Evolutionary conservation across 305 asterid species (phyloP), one percentile per base, ranked within the genome.

Genomic region (Caryopteris hybrid): DNA sequence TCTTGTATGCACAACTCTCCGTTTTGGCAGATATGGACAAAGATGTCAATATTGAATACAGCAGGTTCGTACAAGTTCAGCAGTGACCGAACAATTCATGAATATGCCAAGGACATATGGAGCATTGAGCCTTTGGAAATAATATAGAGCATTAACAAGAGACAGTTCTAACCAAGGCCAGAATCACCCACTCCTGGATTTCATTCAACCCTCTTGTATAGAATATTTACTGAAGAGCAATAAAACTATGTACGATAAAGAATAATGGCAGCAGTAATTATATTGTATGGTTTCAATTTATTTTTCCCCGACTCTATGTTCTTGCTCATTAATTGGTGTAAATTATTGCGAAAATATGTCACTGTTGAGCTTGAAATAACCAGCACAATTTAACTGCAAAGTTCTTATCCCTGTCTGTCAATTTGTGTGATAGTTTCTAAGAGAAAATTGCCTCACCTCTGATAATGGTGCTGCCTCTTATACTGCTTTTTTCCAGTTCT

Each of bases 11-110:
- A 25, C 29, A 25, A 1, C 4, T 43, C 62, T 36, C 34, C 29
- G 75, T 64, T 69, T 73, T 56, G 52, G 82, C 89, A 88, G 96
- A 81, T 76, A 75, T 89, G 96, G 99, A 88, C 97, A 34, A 82
- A 73, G 73, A 93, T 88, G 96, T 91, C 99, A 31, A 93, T 93
- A 77, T 38, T 93, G 89, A 93, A 93, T 54, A 88, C 97, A 33
- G 92, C 97, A 6, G 95, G 96, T 31, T 91, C 97, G 22, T 81
- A 23, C 88, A 91, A 89, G 84, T 94, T 91, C 88, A 91, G 99
- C 93, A 89, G 99, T 43, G 96, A 91, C 77, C 71, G 99, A 69
- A 93, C 97, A 2, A 91, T 89, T 55, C 90, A 81, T 41, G 90
- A 91, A 74, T 91, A 93, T 20, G 96, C 99, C 36, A 81, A 76